Conservation (phyloP, 805 yeast species). For the Ogataea salicorniae region DNA sequence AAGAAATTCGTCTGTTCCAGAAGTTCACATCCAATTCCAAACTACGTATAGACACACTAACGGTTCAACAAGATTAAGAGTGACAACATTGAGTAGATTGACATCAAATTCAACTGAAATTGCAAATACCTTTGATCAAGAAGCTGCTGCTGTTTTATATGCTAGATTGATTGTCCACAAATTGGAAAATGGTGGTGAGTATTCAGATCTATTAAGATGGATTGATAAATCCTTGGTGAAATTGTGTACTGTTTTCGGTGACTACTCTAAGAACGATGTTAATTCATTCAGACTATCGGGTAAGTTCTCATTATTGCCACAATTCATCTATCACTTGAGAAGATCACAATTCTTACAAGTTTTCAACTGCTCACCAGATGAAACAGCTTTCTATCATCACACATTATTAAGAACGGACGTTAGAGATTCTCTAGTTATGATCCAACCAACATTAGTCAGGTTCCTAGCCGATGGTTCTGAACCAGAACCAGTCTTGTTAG, state of each 20-base stretch:
- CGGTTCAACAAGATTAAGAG: slow-evolving; percentile 83
- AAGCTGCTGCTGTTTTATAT: slow-evolving; percentile 94
- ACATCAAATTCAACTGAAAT: slow-evolving; percentile 47
- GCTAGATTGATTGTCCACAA: slow-evolving; percentile 87
- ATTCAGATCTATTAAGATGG: slow-evolving; percentile 89
- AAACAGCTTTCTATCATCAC: slow-evolving; percentile 95
- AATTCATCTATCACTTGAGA: slow-evolving; percentile 91
- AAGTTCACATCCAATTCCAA: slow-evolving; percentile 60
- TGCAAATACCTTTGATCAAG: slow-evolving; percentile 84
- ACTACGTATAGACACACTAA: slow-evolving; percentile 95
- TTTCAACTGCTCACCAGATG: slow-evolving; percentile 98
- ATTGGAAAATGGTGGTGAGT: slow-evolving; percentile 69
- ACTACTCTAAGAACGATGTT: slow-evolving; percentile 82
- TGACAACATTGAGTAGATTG: slow-evolving; percentile 71
- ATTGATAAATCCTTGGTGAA: slow-evolving; percentile 87
- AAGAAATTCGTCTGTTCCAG: slow-evolving; percentile 31
- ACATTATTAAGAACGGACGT: slow-evolving; percentile 87
- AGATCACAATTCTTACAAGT: slow-evolving; percentile 95
- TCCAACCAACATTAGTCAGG: slow-evolving; percentile 92
- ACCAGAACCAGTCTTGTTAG: slow-evolving; percentile 88
- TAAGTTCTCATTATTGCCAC: slow-evolving; percentile 86
- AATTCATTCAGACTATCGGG: slow-evolving; percentile 77
- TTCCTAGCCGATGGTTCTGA: slow-evolving; percentile 73
- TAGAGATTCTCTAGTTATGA: slow-evolving; percentile 90
- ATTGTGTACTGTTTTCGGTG: slow-evolving; percentile 89